Percentiles rank a stretch among this genome's conserved stretches.
phyloP scores from a whole-genome alignment of 2,329 filamentous ascomycete genomes.

The Pyricularia grisea region DNA sequence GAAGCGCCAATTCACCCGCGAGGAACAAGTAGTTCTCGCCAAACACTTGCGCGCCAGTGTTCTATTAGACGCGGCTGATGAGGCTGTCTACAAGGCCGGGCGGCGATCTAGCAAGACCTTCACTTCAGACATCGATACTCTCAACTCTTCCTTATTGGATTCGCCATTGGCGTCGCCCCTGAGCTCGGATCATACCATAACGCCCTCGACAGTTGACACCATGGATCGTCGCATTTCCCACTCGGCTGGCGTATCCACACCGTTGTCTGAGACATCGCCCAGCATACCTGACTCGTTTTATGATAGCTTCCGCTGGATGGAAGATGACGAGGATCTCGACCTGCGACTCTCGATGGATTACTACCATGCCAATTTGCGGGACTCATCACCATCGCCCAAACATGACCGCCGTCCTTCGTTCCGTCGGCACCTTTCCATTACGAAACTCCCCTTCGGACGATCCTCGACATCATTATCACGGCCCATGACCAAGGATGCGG shows the following conservation, averaged over 20 bases:
- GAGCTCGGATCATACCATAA: conserved; percentile 10
- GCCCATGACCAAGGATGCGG: conserved; percentile 33
- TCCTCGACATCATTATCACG: conserved; percentile 38
- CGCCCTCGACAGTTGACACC: not conserved
- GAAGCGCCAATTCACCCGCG: conserved; percentile 58
- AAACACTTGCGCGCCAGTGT: conserved; percentile 32
- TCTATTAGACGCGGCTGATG: conserved; percentile 35
- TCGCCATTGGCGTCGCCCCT: conserved; percentile 9
- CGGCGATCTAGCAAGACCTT: conserved; percentile 26
- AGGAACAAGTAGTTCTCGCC: conserved; percentile 58
- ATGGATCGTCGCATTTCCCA: not conserved
- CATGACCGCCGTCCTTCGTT: conserved; percentile 50
- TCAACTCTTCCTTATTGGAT: conserved; percentile 22
- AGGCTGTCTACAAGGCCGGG: conserved; percentile 41
- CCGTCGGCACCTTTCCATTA: conserved; percentile 63
- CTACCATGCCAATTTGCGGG: conserved; percentile 55
- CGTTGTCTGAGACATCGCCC: not conserved
- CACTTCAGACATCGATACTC: conserved; percentile 18
- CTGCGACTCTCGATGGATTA: conserved; percentile 58
- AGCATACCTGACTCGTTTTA: conserved; percentile 38
- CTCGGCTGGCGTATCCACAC: not conserved
- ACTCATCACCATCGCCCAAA: conserved; percentile 32
- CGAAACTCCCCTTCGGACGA: conserved; percentile 54
- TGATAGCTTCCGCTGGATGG: conserved; percentile 64
- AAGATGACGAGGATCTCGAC: conserved; percentile 64